Conservation (phyloP, 2,329 filamentous ascomycete species). For the Neofusicoccum ribis region DNA sequence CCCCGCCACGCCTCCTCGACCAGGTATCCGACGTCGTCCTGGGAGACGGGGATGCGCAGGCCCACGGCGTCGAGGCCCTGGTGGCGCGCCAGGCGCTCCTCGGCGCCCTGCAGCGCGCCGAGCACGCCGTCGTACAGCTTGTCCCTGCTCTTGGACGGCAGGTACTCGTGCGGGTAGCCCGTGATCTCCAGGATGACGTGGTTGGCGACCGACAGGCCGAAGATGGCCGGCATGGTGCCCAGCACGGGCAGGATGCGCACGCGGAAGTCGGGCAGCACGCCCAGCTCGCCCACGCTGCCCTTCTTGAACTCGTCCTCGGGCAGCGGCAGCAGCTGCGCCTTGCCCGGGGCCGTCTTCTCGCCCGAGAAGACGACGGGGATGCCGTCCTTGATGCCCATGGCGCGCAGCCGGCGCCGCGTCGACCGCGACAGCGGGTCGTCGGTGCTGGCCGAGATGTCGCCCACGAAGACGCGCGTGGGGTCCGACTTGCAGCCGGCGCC, state of each 20-base stretch:
- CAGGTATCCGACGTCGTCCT: conserved; percentile 81
- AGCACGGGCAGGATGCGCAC: conserved; percentile 93
- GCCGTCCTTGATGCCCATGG: conserved; percentile 74
- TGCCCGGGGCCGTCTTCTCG: conserved; percentile 85
- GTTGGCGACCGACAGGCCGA: conserved; percentile 88
- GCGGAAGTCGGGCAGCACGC: conserved; percentile 87
- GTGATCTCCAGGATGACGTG: conserved; percentile 81
- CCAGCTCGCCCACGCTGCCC: conserved; percentile 81
- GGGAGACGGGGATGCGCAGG: conserved; percentile 74
- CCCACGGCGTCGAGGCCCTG: conserved; percentile 61
- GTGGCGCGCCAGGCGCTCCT: conserved; percentile 70
- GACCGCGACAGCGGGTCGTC: conserved; percentile 87
- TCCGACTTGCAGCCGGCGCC: conserved; percentile 92
- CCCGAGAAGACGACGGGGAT: conserved; percentile 92
- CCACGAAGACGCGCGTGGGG: conserved; percentile 80
- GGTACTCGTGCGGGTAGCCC: conserved; percentile 84
- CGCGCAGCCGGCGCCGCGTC: conserved; percentile 76
- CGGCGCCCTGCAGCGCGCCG: conserved; percentile 70
- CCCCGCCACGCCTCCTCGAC: conserved; percentile 87
- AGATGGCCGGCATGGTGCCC: conserved; percentile 96
- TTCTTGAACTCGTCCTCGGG: conserved; percentile 85
- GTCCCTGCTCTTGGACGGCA: conserved; percentile 76
- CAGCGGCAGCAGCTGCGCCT: conserved; percentile 84
- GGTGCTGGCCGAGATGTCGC: conserved; percentile 83
- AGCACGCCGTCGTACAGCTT: conserved; percentile 90